These are phyloP conservation scores for Kwoniella shivajii DNA, from an alignment of 1,284 basidiomycete genomes.

Conservation along the genomic window DNA sequence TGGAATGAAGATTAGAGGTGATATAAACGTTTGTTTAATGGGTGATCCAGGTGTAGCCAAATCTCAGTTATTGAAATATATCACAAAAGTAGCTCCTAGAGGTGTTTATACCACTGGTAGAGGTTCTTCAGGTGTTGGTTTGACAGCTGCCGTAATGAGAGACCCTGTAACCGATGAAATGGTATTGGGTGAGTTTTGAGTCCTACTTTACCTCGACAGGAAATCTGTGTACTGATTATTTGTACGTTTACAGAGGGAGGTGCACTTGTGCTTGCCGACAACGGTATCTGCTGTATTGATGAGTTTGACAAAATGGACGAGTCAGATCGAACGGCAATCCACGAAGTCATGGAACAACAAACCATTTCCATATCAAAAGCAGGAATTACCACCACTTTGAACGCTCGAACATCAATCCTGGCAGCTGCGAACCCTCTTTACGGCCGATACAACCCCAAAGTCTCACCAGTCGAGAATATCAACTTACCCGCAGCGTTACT, in stretches of 20 bases:
- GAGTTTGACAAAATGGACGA: conserved; percentile 99
- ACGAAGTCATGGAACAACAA: conserved; percentile 99
- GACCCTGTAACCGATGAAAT: conserved; percentile 99
- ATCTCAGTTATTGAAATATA: conserved; percentile 96
- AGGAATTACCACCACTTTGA: conserved; percentile 96
- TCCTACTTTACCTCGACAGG: neutral
- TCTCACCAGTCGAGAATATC: conserved; percentile 98
- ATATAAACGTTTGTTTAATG: conserved; percentile 98
- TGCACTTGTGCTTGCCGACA: conserved; percentile 95
- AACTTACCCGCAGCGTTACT: conserved; percentile 95
- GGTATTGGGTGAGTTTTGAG: conserved; percentile 80
- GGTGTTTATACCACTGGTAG: conserved; percentile 98
- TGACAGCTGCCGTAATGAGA: conserved; percentile 98
- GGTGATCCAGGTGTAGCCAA: conserved; percentile 99
- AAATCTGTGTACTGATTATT: neutral
- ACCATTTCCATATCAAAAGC: conserved; percentile 99
- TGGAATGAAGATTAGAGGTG: conserved; percentile 98
- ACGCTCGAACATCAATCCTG: conserved; percentile 96
- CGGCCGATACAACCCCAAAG: conserved; percentile 95
- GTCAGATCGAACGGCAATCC: conserved; percentile 93
- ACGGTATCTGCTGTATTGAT: conserved; percentile 99
- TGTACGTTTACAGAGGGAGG: conserved; percentile 76
- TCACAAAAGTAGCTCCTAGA: conserved; percentile 95
- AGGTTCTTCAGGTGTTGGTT: conserved; percentile 95
- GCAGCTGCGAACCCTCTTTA: conserved; percentile 98